phyloP scores from a whole-genome alignment of 2,329 filamentous ascomycete species.

The Penicillium verrucosum region DNA sequence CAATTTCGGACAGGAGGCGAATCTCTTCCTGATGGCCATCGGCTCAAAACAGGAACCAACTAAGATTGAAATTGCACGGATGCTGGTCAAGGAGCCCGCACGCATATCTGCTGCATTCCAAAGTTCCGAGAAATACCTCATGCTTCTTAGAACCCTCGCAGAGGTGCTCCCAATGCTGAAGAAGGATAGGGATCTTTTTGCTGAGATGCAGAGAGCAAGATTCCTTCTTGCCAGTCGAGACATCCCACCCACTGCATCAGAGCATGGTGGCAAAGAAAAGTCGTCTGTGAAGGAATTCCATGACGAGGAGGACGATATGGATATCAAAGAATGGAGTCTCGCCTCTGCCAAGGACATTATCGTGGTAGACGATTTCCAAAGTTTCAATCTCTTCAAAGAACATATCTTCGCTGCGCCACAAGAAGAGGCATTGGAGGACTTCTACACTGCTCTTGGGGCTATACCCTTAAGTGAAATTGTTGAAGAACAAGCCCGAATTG shows the following conservation, averaged over 20 bases:
- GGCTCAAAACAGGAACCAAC: conserved; percentile 91
- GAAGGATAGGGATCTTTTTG: conserved; percentile 74
- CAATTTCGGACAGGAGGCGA: conserved; percentile 83
- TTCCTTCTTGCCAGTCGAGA: conserved; percentile 85
- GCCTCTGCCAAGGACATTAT: conserved; percentile 69
- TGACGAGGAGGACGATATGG: conserved; percentile 59
- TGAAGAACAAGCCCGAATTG: conserved; percentile 72
- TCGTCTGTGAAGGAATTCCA: conserved; percentile 40
- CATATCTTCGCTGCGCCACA: conserved; percentile 82
- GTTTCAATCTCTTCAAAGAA: conserved; percentile 83
- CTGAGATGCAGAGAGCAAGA: conserved; percentile 67
- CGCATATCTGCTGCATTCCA: conserved; percentile 77
- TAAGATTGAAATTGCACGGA: conserved; percentile 75
- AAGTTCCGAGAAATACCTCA: conserved; percentile 79
- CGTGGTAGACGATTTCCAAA: conserved; percentile 82
- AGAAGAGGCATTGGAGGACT: conserved; percentile 79
- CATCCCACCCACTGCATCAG: conserved; percentile 43
- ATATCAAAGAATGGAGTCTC: conserved; percentile 75
- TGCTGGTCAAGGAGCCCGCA: conserved; percentile 80
- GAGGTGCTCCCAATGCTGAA: conserved; percentile 68
- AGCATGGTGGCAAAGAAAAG: conserved; percentile 16
- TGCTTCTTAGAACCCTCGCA: conserved; percentile 74
- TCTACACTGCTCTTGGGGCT: conserved; percentile 79
- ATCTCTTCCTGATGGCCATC: conserved; percentile 81
- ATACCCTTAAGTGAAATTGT: conserved; percentile 72